These are phyloP conservation scores for Penicillium digitatum DNA, from an alignment of 2,329 filamentous ascomycete genomes.

Conservation along the genomic window DNA sequence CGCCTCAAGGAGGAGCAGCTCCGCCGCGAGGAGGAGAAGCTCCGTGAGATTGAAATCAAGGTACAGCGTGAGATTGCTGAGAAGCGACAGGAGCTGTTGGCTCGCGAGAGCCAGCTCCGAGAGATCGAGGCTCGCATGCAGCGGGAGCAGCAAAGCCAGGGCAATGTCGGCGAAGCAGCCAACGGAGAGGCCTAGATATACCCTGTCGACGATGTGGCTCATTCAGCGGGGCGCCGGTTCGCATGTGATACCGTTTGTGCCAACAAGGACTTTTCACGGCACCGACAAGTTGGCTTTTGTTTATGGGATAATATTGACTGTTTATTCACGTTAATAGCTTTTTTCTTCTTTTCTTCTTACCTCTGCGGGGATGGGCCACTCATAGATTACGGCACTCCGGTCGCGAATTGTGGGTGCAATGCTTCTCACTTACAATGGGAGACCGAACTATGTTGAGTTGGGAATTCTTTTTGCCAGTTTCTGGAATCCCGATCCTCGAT, in stretches of 20 bases:
- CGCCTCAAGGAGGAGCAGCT: slow-evolving; percentile 99
- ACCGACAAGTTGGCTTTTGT: slow-evolving; percentile 33
- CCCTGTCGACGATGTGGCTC: slow-evolving; percentile 28
- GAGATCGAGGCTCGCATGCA: slow-evolving; percentile 98
- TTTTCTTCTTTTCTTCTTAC: slow-evolving; percentile 22
- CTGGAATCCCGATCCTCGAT: background rate
- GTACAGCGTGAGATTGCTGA: slow-evolving; percentile 99
- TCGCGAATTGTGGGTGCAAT: slow-evolving; percentile 26
- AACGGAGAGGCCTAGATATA: slow-evolving; percentile 39
- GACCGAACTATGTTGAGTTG: background rate
- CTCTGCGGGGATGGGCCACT: slow-evolving; percentile 19
- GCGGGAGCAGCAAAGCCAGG: slow-evolving; percentile 65
- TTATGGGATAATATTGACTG: slow-evolving; percentile 41
- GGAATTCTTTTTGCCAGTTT: background rate
- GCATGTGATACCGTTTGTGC: slow-evolving; percentile 35
- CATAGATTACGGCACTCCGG: slow-evolving; percentile 32
- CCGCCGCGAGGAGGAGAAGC: slow-evolving; percentile 98
- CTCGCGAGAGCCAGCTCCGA: slow-evolving; percentile 95
- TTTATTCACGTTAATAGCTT: slow-evolving; percentile 43
- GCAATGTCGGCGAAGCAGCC: slow-evolving; percentile 30
- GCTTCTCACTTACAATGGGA: slow-evolving; percentile 6
- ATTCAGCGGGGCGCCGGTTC: slow-evolving; percentile 28
- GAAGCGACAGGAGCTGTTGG: slow-evolving; percentile 97
- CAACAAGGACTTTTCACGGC: slow-evolving; percentile 34
- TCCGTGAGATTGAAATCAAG: slow-evolving; percentile 98